Base-by-base conservation (phyloP, 1,284 basidiomycete species). In the Apiotrichum mycotoxinovorans region DNA sequence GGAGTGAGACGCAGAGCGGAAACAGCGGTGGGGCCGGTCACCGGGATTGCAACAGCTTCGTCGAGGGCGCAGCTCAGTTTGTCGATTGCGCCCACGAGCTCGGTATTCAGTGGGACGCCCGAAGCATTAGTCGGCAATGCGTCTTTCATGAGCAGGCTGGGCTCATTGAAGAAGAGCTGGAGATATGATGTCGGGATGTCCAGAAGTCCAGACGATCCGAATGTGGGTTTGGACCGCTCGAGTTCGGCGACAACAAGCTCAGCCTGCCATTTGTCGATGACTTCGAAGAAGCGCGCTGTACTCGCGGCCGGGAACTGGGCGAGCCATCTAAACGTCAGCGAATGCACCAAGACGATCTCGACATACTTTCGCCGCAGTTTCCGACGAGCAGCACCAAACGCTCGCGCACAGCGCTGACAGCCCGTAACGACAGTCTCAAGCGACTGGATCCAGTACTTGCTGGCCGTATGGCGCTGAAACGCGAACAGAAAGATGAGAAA, bases 401-500 rank as follows among this genome's bases (percentile, higher is more conserved):
- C 82, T 61, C 83, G 80, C 4, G 87, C 84, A 71, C 91, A 94
- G 12, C 79, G 79, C 41, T 81, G 77, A 66, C 91, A 94, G 2
- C 79, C 74, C 22, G 77, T 69, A 34, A 93, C 69, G 53, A 87
- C 85, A 3, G 62, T 63, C 47, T 80, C 78, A 48, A 91, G 72
- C 57, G 79, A 81, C 18, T 71, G 69, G 69, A 84, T 84, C 88
- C 88, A 93, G 20, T 47, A 30, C 43, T 52, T 47, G 58, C 40
- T 50, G 7, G 52, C 53, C 12, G 43, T 30, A 57, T 84, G 84
- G 51, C 70, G 58, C 27, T 83, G 79, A 66, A 90, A 93, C 4
- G 90, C 90, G 67, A 88, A 87, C 44, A 93, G 75, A 59, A 89
- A 83, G 51, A 92, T 79, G 48, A 90, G 81, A 76, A 90, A 94